Conservation (phyloP, 1,139 yeast genomes). For the Geotrichum klebahnii region DNA sequence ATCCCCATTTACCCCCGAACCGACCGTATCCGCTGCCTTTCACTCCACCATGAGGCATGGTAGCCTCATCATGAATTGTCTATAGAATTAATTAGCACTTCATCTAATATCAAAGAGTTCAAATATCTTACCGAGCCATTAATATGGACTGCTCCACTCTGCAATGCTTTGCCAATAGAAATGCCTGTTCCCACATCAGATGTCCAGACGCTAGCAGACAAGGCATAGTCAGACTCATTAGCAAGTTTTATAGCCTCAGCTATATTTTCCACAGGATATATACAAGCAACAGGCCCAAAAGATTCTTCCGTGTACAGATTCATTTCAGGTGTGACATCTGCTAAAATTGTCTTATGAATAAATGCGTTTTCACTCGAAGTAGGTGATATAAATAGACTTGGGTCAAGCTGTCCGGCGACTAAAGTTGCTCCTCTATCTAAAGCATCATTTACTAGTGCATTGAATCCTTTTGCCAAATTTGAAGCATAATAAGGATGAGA, state of each 20-base stretch:
- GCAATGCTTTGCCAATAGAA: slow-evolving; percentile 41
- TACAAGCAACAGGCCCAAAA: slow-evolving; percentile 50
- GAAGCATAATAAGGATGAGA: no score
- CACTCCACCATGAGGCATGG: slow-evolving; percentile 55
- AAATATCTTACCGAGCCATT: slow-evolving; percentile 39
- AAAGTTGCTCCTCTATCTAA: slow-evolving; percentile 44
- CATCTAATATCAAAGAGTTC: neutral
- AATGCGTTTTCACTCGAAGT: slow-evolving; percentile 7
- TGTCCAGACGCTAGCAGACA: slow-evolving; percentile 50
- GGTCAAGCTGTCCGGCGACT: slow-evolving; percentile 30
- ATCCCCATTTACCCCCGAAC: slow-evolving; percentile 52
- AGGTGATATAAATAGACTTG: no score
- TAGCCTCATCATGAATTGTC: slow-evolving; percentile 50
- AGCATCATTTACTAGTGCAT: slow-evolving; percentile 43
- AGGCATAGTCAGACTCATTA: slow-evolving; percentile 42
- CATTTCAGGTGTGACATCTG: slow-evolving; percentile 41
- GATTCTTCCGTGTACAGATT: slow-evolving; percentile 41
- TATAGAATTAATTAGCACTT: neutral
- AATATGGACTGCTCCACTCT: slow-evolving; percentile 52
- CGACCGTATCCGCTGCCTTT: slow-evolving; percentile 52
- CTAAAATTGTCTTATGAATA: slow-evolving; percentile 35
- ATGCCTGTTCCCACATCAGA: slow-evolving; percentile 41
- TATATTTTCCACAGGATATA: slow-evolving; percentile 37
- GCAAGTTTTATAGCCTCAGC: slow-evolving; percentile 35
- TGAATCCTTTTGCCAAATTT: slow-evolving; percentile 31